These are phyloP conservation scores for Fusarium dlaminii DNA, from an alignment of 2,329 filamentous ascomycete genomes.

Conservation along the genomic window DNA sequence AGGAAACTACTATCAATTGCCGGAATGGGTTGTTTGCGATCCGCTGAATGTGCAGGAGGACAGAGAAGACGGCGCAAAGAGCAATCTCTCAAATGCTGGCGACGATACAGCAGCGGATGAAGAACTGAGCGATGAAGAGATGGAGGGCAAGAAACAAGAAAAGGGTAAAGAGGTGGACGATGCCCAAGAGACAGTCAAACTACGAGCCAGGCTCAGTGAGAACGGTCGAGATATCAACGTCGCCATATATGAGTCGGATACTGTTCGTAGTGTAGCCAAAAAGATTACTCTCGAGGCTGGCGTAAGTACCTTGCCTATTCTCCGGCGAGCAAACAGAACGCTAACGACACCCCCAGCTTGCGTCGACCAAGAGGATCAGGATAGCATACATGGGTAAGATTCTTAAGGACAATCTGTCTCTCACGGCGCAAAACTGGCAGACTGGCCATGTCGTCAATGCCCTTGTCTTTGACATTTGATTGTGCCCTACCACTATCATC, in stretches of 20 bases:
- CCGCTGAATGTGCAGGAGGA: constrained; percentile 65
- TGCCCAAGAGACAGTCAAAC: constrained; percentile 63
- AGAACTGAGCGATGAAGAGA: constrained; percentile 51
- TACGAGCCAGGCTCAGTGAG: constrained; percentile 73
- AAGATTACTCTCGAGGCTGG: constrained; percentile 71
- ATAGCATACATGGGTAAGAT: constrained; percentile 85
- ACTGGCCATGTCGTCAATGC: constrained; percentile 80
- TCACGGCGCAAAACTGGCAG: constrained; percentile 79
- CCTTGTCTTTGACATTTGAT: constrained; percentile 67
- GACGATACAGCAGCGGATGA: constrained; percentile 54
- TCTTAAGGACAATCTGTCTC: constrained; percentile 72
- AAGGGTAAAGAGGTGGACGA: constrained; percentile 68
- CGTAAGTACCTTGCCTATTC: constrained; percentile 57
- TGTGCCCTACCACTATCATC: constrained; percentile 2
- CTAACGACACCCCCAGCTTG: constrained; percentile 58
- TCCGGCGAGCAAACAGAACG: background rate
- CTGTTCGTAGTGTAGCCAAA: constrained; percentile 69
- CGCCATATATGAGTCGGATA: constrained; percentile 66
- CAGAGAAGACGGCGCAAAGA: constrained; percentile 37
- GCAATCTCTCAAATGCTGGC: constrained; percentile 49
- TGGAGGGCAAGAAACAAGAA: constrained; percentile 58
- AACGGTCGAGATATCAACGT: constrained; percentile 71
- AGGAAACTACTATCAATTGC: constrained; percentile 75
- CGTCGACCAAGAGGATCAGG: constrained; percentile 67
- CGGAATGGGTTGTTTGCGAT: constrained; percentile 74